Percentiles rank a stretch among this genome's conserved stretches.
Evolutionary conservation across 371 early-diverging fungal genomes (phyloP).

Genomic region (Mucor lusitanicus): DNA sequence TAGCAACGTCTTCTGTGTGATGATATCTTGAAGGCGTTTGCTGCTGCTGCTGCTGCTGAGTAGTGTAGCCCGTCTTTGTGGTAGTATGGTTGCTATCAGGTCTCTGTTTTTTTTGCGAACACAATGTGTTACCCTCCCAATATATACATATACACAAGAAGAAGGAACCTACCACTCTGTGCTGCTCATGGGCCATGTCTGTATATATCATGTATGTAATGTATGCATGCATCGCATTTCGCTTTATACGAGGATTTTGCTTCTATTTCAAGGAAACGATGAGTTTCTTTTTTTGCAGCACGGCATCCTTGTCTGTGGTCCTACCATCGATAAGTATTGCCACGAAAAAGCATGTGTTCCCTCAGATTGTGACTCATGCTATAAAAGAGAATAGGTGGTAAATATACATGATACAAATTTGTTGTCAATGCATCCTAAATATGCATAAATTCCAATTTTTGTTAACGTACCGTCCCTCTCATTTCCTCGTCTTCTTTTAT

Average conservation of each 20-base stretch:
- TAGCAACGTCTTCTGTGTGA: not conserved
- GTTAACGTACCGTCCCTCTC: constrained; percentile 7
- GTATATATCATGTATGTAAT: constrained; percentile 63
- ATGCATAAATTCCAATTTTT: constrained; percentile 13
- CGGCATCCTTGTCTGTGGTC: not conserved
- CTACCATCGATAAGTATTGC: constrained; percentile 34
- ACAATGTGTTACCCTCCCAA: not conserved
- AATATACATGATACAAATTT: not conserved
- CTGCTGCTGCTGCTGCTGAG: constrained; percentile 1
- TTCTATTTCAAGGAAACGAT: constrained; percentile 26
- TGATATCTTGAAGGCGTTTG: not conserved
- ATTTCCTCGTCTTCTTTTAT: constrained; percentile 6
- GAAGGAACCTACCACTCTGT: not conserved
- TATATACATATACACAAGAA: not conserved
- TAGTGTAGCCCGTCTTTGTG: not conserved
- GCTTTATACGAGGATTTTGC: constrained; percentile 55
- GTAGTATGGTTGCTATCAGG: not conserved
- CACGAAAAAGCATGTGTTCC: constrained; percentile 29
- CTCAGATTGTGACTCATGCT: constrained; percentile 21
- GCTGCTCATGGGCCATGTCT: constrained; percentile 38
- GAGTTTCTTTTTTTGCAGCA: not conserved
- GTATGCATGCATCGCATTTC: constrained; percentile 62
- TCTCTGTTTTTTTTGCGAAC: not conserved
- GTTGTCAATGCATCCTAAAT: constrained; percentile 10
- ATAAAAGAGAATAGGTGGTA: not conserved